Conservation (phyloP, 2,329 filamentous ascomycete genomes). For the Ophiognomonia clavigignenti-juglandacearum region DNA sequence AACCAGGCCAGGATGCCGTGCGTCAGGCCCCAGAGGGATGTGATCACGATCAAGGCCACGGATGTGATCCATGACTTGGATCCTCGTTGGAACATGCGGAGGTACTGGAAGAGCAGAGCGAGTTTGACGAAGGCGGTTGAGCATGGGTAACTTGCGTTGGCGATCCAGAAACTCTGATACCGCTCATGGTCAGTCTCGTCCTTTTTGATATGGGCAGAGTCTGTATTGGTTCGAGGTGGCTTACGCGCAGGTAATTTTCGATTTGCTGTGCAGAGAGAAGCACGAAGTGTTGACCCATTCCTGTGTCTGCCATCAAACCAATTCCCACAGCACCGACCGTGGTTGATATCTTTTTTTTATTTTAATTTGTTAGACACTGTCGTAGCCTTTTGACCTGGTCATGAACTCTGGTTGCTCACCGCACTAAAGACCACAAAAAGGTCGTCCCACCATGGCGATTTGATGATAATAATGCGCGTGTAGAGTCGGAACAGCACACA, state of each 20-base stretch:
- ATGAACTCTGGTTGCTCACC: slow-evolving; percentile 5
- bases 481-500: slow-evolving; percentile 17
- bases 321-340: neutral
- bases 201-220: neutral
- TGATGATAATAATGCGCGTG: slow-evolving; percentile 15
- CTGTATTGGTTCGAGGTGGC: neutral
- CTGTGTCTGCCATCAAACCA: neutral
- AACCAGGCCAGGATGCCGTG: slow-evolving; percentile 28
- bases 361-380: too few relatives aligned
- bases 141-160: slow-evolving; percentile 18
- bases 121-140: slow-evolving; percentile 19
- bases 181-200: neutral
- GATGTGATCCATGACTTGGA: slow-evolving; percentile 17
- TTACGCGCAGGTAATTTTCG: slow-evolving; percentile 13
- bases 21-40: slow-evolving; percentile 25
- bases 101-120: slow-evolving; percentile 19
- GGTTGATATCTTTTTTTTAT: slow-evolving; percentile 1
- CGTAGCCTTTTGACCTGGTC: neutral
- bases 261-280: neutral
- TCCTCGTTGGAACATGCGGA: slow-evolving; percentile 17
- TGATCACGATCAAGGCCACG: slow-evolving; percentile 21
- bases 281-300: slow-evolving; percentile 9
- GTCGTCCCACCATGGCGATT: slow-evolving; percentile 19
- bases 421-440: slow-evolving; percentile 16
- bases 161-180: slow-evolving; percentile 16